Percentiles rank a stretch among this genome's conserved stretches.
These are phyloP conservation scores for Chytridium lagenaria DNA, from an alignment of 371 early-diverging fungal genomes.

Conservation along the genomic window DNA sequence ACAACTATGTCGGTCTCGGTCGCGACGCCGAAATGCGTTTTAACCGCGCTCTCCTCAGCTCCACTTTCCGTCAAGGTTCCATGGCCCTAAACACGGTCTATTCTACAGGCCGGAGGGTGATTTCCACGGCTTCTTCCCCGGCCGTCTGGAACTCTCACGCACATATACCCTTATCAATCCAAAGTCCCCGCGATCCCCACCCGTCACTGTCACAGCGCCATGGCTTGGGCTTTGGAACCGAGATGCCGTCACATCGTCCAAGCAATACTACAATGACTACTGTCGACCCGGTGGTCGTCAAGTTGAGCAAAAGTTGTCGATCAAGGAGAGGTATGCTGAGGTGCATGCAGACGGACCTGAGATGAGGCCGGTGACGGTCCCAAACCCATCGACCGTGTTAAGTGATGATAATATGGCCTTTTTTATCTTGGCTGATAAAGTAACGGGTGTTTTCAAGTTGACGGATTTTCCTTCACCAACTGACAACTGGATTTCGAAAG, in stretches of 20 bases:
- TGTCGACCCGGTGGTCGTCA: too few relatives aligned
- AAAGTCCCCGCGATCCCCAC: too few relatives aligned
- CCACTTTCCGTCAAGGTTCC: too few relatives aligned
- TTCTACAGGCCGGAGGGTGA: too few relatives aligned
- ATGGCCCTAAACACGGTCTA: too few relatives aligned
- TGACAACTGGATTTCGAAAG: neutral
- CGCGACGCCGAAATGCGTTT: neutral
- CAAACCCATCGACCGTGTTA: neutral
- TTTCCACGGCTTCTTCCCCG: too few relatives aligned
- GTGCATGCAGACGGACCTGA: neutral
- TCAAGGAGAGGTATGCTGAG: neutral
- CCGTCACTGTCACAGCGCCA: neutral
- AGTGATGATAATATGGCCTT: neutral
- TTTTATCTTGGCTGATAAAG: neutral
- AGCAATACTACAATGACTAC: neutral
- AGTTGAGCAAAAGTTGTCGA: neutral
- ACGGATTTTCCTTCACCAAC: neutral
- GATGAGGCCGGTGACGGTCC: neutral
- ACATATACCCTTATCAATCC: too few relatives aligned
- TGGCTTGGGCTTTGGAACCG: neutral
- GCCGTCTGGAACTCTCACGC: too few relatives aligned
- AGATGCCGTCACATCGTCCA: neutral
- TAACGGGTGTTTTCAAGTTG: neutral
- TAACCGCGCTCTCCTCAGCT: neutral
- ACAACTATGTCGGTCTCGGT: neutral